Conservation (phyloP, 441 rosid species). For the Arabidopsis hybrid region DNA sequence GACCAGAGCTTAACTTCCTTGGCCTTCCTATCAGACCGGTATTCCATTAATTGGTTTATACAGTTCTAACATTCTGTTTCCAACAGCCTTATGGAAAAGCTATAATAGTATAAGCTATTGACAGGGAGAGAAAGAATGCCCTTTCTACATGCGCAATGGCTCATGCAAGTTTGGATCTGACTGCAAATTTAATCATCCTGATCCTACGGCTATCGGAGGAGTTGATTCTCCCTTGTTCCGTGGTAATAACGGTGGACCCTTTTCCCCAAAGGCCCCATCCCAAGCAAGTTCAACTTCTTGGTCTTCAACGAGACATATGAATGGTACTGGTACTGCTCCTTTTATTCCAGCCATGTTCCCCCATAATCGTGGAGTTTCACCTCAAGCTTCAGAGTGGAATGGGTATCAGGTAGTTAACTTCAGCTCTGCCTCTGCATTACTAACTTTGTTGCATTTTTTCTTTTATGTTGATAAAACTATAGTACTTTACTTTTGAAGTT, state of each 20-base stretch:
- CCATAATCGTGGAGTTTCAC: slow-evolving; percentile 62
- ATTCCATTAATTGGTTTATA: slow-evolving; percentile 22
- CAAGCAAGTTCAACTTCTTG: slow-evolving; percentile 65
- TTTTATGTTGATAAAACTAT: slow-evolving; percentile 20
- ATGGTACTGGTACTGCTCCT: slow-evolving; percentile 57
- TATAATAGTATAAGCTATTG: slow-evolving; percentile 37
- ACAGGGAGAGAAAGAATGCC: slow-evolving; percentile 95
- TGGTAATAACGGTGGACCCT: slow-evolving; percentile 66
- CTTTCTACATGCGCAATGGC: slow-evolving; percentile 94
- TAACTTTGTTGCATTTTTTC: neutral
- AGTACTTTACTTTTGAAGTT: slow-evolving; percentile 23
- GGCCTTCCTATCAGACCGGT: slow-evolving; percentile 95
- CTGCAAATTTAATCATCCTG: slow-evolving; percentile 97
- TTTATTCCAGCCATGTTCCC: slow-evolving; percentile 72
- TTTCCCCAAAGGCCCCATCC: slow-evolving; percentile 57
- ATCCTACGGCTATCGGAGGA: slow-evolving; percentile 67
- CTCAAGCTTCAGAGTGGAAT: slow-evolving; percentile 77
- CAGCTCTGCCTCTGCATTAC: slow-evolving; percentile 26
- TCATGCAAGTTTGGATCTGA: slow-evolving; percentile 89
- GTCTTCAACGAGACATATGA: slow-evolving; percentile 69
- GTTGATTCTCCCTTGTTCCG: slow-evolving; percentile 58
- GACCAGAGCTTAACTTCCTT: slow-evolving; percentile 81
- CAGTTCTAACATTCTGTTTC: slow-evolving; percentile 12
- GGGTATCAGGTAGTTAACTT: slow-evolving; percentile 74
- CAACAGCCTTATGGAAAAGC: slow-evolving; percentile 21